Conservation (phyloP, 139 green algal genomes). For the Coelastrella sp. region DNA sequence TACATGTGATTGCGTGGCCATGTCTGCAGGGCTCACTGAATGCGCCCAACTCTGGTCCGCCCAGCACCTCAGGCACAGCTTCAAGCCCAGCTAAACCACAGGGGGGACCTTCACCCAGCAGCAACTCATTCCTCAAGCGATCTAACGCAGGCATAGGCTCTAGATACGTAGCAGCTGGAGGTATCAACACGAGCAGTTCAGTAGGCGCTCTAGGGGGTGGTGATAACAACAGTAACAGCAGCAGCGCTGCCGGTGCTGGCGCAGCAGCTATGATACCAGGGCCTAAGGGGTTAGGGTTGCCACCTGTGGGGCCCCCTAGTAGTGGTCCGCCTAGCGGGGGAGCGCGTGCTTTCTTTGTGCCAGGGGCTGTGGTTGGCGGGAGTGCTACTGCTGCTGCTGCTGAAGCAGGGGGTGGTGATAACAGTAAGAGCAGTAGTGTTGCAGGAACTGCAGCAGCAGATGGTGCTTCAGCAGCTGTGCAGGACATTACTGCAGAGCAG, state of each 20-base stretch:
- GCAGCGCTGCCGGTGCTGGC: neutral
- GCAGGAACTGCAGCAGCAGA: neutral
- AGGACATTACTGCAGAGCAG: neutral
- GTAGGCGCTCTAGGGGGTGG: neutral
- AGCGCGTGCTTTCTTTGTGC: neutral
- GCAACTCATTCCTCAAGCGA: neutral
- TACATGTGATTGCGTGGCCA: too few species aligned
- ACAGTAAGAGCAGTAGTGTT: neutral
- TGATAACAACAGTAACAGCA: neutral
- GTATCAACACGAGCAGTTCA: slow-evolving; percentile 13
- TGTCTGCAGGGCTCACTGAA: too few species aligned
- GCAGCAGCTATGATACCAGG: neutral
- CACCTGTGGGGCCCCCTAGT: neutral
- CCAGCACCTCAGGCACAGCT: too few species aligned
- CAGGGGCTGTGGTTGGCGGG: neutral
- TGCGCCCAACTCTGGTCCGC: too few species aligned
- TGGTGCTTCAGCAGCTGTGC: neutral
- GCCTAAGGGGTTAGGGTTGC: neutral
- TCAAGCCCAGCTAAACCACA: too few species aligned
- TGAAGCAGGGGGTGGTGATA: neutral
- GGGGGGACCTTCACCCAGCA: neutral
- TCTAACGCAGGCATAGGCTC: neutral
- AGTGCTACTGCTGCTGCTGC: neutral
- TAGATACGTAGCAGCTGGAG: slow-evolving; percentile 51
- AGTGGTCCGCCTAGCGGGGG: neutral